Percentiles rank a stretch among this genome's conserved stretches.
These are phyloP conservation scores for Syncephalastrum racemosum DNA, from an alignment of 371 early-diverging fungal species.

Conservation along the genomic window DNA sequence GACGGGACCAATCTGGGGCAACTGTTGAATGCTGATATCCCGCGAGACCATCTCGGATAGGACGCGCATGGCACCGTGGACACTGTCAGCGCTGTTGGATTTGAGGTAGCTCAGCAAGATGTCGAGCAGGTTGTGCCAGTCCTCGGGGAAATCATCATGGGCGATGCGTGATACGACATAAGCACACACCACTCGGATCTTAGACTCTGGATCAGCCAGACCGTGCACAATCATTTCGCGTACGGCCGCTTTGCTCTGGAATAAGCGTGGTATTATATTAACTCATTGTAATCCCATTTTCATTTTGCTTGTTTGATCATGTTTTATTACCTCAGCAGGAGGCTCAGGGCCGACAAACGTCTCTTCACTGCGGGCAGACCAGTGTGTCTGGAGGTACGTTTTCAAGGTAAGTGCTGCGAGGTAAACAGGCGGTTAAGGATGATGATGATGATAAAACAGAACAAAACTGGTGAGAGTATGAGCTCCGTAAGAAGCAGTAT, in stretches of 20 bases:
- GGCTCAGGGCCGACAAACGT: constrained; percentile 62
- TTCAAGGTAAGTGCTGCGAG: constrained; percentile 80
- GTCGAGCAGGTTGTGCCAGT: constrained; percentile 91
- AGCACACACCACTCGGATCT: constrained; percentile 71
- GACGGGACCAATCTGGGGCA: constrained; percentile 75
- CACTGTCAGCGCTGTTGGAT: constrained; percentile 65
- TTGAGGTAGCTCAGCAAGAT: constrained; percentile 71
- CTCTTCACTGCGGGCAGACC: constrained; percentile 67
- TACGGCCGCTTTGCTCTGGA: constrained; percentile 53
- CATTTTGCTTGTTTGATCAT: not conserved
- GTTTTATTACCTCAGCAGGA: constrained; percentile 42
- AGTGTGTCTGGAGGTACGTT: constrained; percentile 75
- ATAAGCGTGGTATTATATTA: too few species aligned
- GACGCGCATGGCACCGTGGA: constrained; percentile 89
- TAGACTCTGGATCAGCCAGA: constrained; percentile 54
- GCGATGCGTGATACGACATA: constrained; percentile 88
- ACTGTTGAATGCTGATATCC: constrained; percentile 86
- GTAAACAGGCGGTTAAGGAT: constrained; percentile 40
- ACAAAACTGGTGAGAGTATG: not conserved
- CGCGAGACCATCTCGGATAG: constrained; percentile 81
- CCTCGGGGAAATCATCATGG: constrained; percentile 91
- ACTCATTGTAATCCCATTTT: not conserved
- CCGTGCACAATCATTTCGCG: constrained; percentile 55
- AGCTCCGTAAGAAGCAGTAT: too few species aligned
- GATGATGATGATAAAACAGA: not conserved